phyloP scores from a whole-genome alignment of 306 rosid species.

The Hylodesmum podocarpum region DNA sequence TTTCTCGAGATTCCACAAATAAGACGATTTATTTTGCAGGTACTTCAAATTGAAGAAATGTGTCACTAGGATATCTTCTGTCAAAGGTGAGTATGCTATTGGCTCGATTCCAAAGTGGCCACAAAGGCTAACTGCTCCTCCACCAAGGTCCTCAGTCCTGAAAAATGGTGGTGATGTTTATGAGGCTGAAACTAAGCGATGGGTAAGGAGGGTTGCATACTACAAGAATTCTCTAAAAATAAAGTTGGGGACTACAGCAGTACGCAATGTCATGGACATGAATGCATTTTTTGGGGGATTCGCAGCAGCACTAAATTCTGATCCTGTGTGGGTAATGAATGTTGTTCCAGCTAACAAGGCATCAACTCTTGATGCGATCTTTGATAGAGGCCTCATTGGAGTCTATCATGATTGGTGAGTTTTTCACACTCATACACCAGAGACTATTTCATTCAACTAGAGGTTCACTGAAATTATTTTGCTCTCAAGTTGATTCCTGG shows the following conservation, averaged over 20 bases:
- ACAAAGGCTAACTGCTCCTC: slow-evolving; percentile 66
- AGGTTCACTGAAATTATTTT: slow-evolving; percentile 1
- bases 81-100: slow-evolving; percentile 72
- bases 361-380: slow-evolving; percentile 71
- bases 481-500: not conserved
- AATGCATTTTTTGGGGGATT: slow-evolving; percentile 97
- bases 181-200: slow-evolving; percentile 86
- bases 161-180: slow-evolving; percentile 77
- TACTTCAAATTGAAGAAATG: slow-evolving; percentile 81
- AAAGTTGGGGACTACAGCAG: slow-evolving; percentile 85
- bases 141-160: slow-evolving; percentile 62
- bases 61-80: slow-evolving; percentile 57
- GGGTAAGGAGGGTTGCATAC: slow-evolving; percentile 77
- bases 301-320: slow-evolving; percentile 83
- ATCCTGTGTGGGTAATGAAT: slow-evolving; percentile 97
- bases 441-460: not conserved
- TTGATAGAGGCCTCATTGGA: slow-evolving; percentile 91
- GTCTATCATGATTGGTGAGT: slow-evolving; percentile 94
- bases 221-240: slow-evolving; percentile 74
- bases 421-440: not conserved
- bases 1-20: slow-evolving; percentile 23
- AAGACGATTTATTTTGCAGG: slow-evolving; percentile 54
- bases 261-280: slow-evolving; percentile 96
- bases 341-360: slow-evolving; percentile 80
- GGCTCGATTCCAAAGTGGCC: slow-evolving; percentile 93